Evolutionary conservation across 768 basidiomycete species (phyloP).

Genomic region (Rhizopogon salebrosus): DNA sequence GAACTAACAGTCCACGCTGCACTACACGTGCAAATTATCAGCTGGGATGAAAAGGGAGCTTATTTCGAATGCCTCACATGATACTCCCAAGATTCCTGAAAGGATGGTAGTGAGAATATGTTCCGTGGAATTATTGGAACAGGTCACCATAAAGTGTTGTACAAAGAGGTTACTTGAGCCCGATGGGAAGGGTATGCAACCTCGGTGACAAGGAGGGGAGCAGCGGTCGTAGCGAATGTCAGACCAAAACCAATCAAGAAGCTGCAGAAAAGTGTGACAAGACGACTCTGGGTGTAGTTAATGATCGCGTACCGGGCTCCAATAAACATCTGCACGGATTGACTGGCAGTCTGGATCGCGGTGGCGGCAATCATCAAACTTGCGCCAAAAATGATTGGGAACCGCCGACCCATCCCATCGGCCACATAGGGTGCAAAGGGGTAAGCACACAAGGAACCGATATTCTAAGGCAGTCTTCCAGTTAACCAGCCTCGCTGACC

Average conservation of each 20-base stretch:
- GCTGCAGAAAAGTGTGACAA: conserved; percentile 8
- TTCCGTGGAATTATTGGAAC: neutral
- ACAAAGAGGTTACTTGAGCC: conserved; percentile 37
- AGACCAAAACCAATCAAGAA: conserved; percentile 40
- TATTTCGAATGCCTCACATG: conserved; percentile 17
- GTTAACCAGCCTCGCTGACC: conserved; percentile 6
- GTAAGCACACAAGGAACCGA: conserved; percentile 33
- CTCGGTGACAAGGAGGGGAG: conserved; percentile 47
- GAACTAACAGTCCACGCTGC: conserved; percentile 56
- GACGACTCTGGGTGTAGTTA: neutral
- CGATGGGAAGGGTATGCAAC: conserved; percentile 47
- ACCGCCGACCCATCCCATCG: conserved; percentile 34
- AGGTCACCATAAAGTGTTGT: conserved; percentile 38
- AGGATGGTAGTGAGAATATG: conserved; percentile 10
- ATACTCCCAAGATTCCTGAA: conserved; percentile 30
- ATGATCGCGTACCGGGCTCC: conserved; percentile 30
- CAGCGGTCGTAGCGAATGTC: conserved; percentile 35
- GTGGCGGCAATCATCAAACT: conserved; percentile 34
- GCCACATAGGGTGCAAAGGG: conserved; percentile 37
- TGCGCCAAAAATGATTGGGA: conserved; percentile 33
- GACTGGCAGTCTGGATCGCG: conserved; percentile 32
- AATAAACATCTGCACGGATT: conserved; percentile 39
- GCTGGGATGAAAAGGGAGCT: neutral
- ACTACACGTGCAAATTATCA: conserved; percentile 17
- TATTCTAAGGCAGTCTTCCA: conserved; percentile 22